Base-by-base conservation (phyloP, 2,329 filamentous ascomycete genomes). In the Phyllosticta capitalensis region DNA sequence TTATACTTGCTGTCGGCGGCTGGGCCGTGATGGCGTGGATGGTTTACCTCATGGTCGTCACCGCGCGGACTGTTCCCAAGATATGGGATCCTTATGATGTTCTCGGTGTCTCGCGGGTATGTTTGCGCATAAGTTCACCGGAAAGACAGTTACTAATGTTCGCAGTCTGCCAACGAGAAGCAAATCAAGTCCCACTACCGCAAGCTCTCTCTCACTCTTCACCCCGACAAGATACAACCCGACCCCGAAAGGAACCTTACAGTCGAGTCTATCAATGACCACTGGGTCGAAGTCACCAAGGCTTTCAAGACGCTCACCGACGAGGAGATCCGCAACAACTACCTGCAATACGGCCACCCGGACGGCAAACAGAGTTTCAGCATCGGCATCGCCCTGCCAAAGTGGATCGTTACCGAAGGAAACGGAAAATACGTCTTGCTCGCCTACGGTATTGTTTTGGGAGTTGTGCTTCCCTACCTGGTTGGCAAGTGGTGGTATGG, bases 401-500 rank as follows among this genome's bases (percentile, higher is more conserved):
- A 94, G 72, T 90, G 94, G 75, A 91, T 99, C 67, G 83, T 99
- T 59, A 88, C 89, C 14, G 90, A 96, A 65, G 92, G 92, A 59
- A 95, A 94, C 72, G 92, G 92, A 65, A 97, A 96, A 78, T 97
- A 95, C 70, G 88, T 99, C 58, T 80, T 99, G 62, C 79, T 96
- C 60, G 82, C 96, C 64, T 99, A 99, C 73, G 92, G 90, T 45
- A 75, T 87, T 33, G 81, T 97, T 48, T 85, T 99, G 56, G 94
- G 92, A 59, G 89, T 97, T 63, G 78, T 96, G 62, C 79, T 99
- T 56, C 94, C 94, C 2, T 99, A 95, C 72, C 79, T 94, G 54
- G 92, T 99, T 59, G 94, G 94, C 54, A 91, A 88, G 61, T 99
- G 94, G 94, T 99, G 94, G 94, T 99, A 99, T 71, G 94, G 95